Evolutionary conservation across 495 filamentous ascomycete genomes (phyloP), one percentile per base, ranked within the genome.

Genomic region (Chaetomium cochliodes): DNA sequence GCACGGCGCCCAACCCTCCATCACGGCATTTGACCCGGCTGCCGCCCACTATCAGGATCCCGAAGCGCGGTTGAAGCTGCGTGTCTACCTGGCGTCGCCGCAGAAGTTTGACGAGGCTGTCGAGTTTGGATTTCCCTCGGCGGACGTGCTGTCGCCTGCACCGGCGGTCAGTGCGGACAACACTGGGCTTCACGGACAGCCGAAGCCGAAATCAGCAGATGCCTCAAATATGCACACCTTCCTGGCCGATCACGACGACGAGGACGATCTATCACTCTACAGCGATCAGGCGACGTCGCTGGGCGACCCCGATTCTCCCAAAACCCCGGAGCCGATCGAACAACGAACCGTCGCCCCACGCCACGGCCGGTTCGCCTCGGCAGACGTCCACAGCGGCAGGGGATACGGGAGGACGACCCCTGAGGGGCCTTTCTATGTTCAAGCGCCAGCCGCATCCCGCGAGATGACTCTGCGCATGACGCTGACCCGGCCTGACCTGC

Each of bases 391-490:
- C 28, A 55, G 42, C 25, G 57, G 56, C 8, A 64, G 53, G 47
- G 72, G 67, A 20, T 62, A 66, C 53, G 65, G 68, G 9, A 66
- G 65, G 25, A 80, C 77, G 57, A 66, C 70, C 22, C 63, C 76
- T 23, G 75, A 80, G 13, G 65, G 65, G 7, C 25, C 46, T 5
- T 64, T 70, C 51, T 86, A 84, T 69, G 77, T 81, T n/a, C 85
- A 87, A 62, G 78, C 78, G 12, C 76, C 81, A 41, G 79, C 81
- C 28, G 83, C 82, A 52, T 88, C 83, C 46, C 86, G 93, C 20
- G 93, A 97, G 75, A 97, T 97, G 93, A 96, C 93, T 16, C 76
- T 97, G 50, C 89, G 91, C 41, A 96, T 97, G 91, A 97, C 93
- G 7, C 83, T 97, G 57, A 97, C 93, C 23, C 83, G 92, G 55